Evolutionary conservation across 768 basidiomycete species (phyloP), one percentile per base, ranked within the genome.

Genomic region (Psilocybe cyanescens): DNA sequence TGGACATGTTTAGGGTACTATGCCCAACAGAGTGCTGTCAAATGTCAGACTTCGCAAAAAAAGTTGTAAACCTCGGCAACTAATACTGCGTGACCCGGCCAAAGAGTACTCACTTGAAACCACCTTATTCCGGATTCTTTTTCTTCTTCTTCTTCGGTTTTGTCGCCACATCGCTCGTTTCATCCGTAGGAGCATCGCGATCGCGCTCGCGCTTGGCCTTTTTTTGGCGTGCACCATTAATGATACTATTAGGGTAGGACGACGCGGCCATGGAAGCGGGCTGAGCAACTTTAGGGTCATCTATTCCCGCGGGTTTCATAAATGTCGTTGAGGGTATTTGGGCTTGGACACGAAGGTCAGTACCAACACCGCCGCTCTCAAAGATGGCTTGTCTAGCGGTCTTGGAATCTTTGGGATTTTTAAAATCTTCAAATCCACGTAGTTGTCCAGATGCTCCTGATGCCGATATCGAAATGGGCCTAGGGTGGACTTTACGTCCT

Each of bases 301-400:
- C 86, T 16, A 88, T 79, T 31, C 85, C 86, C 48, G 79, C 75
- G 35, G 87, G 87, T 65, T 85, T 87, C 61, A 86, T 63, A 71
- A 87, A 87, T 8, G 68, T 65, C 37, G 57, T 57, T 29, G 71
- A 50, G 16, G 65, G 37, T 12, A 67, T 5, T 16, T 73, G 70
- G 31, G 72, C 63, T 46, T 73, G 69, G 29, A 73, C 61, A 37
- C 78, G 78, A 53, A 87, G 64, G 72, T 87, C 85, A 47, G 75
- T 72, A 14, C 85, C 86, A 31, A 85, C 82, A 14, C 77, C 79
- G 4, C 73, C 67, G 56, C 68, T 81, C 63, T 85, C 80, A 64
- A 80, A 81, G 12, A 86, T 78, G 28, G 78, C 60, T 41, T 81
- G 72, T 61, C 75, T 76, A 1, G 83, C 83, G 16, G 78, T 73